phyloP scores from a whole-genome alignment of 768 basidiomycete genomes.

The Phylloporus arenicola region DNA sequence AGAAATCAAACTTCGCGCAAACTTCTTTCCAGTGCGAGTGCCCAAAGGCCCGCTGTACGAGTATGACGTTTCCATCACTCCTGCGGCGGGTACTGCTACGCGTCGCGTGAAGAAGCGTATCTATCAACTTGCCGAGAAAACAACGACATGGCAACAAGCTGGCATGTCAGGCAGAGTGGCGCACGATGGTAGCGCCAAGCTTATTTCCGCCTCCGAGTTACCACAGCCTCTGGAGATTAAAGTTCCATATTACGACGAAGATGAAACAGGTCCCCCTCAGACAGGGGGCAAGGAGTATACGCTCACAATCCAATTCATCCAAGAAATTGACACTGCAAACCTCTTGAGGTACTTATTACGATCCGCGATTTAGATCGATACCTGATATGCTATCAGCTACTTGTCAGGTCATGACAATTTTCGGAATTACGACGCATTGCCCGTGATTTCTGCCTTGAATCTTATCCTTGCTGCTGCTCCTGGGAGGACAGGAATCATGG shows the following conservation, averaged over 20 bases:
- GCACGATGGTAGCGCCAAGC: slow-evolving; percentile 43
- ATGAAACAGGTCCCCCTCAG: slow-evolving; percentile 31
- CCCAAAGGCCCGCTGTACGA: slow-evolving; percentile 45
- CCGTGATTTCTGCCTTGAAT: slow-evolving; percentile 47
- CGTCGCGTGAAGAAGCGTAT: slow-evolving; percentile 43
- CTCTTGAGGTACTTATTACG: slow-evolving; percentile 34
- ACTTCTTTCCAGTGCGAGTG: slow-evolving; percentile 47
- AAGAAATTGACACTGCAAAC: slow-evolving; percentile 40
- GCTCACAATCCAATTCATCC: slow-evolving; percentile 38
- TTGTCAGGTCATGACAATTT: slow-evolving; percentile 40
- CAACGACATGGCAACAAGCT: slow-evolving; percentile 37
- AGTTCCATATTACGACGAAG: slow-evolving; percentile 43
- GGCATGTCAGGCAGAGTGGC: slow-evolving; percentile 39
- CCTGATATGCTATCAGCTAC: slow-evolving; percentile 33
- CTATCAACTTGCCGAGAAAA: slow-evolving; percentile 44
- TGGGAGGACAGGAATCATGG: slow-evolving; percentile 44
- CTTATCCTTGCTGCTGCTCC: slow-evolving; percentile 43
- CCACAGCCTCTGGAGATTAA: slow-evolving; percentile 39
- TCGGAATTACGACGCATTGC: slow-evolving; percentile 41
- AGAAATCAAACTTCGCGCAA: slow-evolving; percentile 44
- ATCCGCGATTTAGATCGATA: neutral
- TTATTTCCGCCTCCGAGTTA: slow-evolving; percentile 38
- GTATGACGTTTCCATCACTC: slow-evolving; percentile 42
- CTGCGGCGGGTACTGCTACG: slow-evolving; percentile 26
- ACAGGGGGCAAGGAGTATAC: slow-evolving; percentile 38